These are phyloP conservation scores for Hypoxylon lienhwacheense DNA, from an alignment of 495 filamentous ascomycete genomes.

Conservation along the genomic window DNA sequence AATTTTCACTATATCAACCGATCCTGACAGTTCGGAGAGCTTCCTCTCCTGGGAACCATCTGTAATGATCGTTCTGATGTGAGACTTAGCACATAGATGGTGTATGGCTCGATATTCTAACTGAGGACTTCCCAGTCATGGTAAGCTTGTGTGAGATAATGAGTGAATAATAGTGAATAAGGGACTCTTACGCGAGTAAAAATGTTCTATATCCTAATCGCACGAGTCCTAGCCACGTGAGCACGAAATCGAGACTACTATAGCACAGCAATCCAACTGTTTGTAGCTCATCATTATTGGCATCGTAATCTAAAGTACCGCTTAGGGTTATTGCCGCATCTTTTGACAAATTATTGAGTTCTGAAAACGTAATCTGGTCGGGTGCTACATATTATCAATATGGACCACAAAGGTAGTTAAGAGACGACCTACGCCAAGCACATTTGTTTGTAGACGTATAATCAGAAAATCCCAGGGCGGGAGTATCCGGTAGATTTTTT, in stretches of 20 bases:
- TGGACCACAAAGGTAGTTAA: background rate
- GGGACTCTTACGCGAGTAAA: conserved; percentile 50
- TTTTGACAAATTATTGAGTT: conserved; percentile 17
- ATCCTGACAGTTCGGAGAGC: background rate
- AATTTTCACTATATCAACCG: conserved; percentile 10
- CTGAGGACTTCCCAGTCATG: conserved; percentile 46
- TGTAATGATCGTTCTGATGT: conserved; percentile 11
- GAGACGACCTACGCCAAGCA: background rate
- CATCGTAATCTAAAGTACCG: background rate
- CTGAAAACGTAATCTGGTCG: conserved; percentile 18
- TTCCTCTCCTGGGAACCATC: conserved; percentile 9
- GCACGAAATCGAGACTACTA: conserved; percentile 54
- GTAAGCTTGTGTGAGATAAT: background rate
- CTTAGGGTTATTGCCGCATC: conserved; percentile 9
- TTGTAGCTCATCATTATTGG: background rate
- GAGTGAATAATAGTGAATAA: background rate
- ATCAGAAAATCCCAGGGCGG: conserved; percentile 51
- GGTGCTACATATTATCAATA: conserved; percentile 7
- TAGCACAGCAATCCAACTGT: conserved; percentile 52
- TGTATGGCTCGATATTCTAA: conserved; percentile 46
- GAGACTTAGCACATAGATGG: conserved; percentile 48
- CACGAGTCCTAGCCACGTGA: conserved; percentile 57
- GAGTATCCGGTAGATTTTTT: conserved; percentile 26
- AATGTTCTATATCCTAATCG: conserved; percentile 52
- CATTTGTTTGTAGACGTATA: background rate